These are phyloP conservation scores for Sarcocystis neurona DNA, from an alignment of 169 alveolate genomes.

Conservation along the genomic window DNA sequence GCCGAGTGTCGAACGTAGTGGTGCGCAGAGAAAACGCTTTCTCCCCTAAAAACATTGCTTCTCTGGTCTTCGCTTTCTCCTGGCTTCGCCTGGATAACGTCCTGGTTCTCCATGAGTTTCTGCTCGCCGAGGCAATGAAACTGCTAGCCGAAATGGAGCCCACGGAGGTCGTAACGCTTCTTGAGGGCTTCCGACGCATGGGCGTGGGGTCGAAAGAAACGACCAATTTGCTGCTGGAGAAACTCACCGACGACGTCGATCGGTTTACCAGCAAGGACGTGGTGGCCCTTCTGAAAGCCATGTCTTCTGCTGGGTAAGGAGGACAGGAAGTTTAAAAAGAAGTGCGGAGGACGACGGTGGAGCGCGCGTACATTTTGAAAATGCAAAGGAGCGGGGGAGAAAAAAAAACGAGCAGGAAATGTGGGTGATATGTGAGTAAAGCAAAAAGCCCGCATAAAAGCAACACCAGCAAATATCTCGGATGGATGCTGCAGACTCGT, in stretches of 20 bases:
- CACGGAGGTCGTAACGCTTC: not conserved
- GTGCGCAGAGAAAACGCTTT: conserved; percentile 36
- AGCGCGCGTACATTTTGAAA: no score
- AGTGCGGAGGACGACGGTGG: no score
- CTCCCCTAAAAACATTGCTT: not conserved
- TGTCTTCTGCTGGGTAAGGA: not conserved
- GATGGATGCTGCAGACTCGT: no score
- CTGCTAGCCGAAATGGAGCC: conserved; percentile 29
- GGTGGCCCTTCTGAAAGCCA: not conserved
- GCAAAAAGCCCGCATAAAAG: no score
- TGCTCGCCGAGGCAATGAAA: conserved; percentile 9
- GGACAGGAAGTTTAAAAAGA: no score
- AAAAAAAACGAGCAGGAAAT: no score
- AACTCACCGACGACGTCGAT: conserved; percentile 31
- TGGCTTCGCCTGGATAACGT: not conserved
- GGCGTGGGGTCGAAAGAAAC: not conserved
- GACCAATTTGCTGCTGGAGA: conserved; percentile 11
- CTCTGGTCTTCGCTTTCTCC: not conserved
- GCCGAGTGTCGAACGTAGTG: conserved; percentile 3
- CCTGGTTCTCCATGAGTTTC: not conserved
- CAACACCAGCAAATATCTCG: no score
- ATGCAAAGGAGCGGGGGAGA: no score
- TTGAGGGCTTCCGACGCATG: not conserved
- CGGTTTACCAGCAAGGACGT: conserved; percentile 27
- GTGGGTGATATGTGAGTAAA: no score